Conservation (phyloP, 2,329 filamentous ascomycete species). For the Fusarium robinianum region DNA sequence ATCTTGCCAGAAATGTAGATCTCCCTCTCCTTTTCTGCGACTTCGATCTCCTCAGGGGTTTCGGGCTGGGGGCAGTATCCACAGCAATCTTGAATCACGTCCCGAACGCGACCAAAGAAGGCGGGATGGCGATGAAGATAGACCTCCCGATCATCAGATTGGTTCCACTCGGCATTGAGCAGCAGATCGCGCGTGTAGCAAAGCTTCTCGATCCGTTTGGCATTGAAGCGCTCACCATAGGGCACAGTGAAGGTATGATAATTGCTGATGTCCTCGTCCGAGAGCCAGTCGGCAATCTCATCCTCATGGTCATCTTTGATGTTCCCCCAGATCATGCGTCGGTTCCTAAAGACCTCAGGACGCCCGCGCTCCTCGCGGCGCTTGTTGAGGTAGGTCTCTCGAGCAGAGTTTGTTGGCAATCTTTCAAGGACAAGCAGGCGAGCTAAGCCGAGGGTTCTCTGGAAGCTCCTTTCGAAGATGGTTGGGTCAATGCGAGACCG, state of each 20-base stretch:
- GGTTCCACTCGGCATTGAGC: conserved; percentile 87
- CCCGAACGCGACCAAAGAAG: conserved; percentile 77
- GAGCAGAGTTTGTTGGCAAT: conserved; percentile 68
- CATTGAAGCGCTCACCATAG: conserved; percentile 64
- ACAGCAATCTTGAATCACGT: conserved; percentile 81
- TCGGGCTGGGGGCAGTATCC: conserved; percentile 72
- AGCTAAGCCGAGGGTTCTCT: conserved; percentile 74
- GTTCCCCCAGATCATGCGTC: conserved; percentile 59
- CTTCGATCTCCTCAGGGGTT: conserved; percentile 72
- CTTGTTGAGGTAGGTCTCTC: conserved; percentile 72
- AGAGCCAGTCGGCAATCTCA: conserved; percentile 82
- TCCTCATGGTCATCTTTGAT: conserved; percentile 79
- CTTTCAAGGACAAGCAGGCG: conserved; percentile 79
- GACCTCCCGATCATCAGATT: conserved; percentile 72
- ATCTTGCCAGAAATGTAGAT: conserved; percentile 76
- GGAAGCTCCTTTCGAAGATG: conserved; percentile 82
- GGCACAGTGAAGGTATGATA: conserved; percentile 79
- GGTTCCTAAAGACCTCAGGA: conserved; percentile 54
- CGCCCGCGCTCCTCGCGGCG: conserved; percentile 73
- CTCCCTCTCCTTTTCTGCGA: conserved; percentile 73
- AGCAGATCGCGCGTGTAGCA: conserved; percentile 81
- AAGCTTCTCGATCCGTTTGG: conserved; percentile 78
- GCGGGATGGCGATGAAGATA: conserved; percentile 83
- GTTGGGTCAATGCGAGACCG: conserved; percentile 80
- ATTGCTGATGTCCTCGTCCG: conserved; percentile 74